These are phyloP conservation scores for Linnemannia elongata DNA, from an alignment of 192 early-diverging fungal genomes.

Conservation along the genomic window DNA sequence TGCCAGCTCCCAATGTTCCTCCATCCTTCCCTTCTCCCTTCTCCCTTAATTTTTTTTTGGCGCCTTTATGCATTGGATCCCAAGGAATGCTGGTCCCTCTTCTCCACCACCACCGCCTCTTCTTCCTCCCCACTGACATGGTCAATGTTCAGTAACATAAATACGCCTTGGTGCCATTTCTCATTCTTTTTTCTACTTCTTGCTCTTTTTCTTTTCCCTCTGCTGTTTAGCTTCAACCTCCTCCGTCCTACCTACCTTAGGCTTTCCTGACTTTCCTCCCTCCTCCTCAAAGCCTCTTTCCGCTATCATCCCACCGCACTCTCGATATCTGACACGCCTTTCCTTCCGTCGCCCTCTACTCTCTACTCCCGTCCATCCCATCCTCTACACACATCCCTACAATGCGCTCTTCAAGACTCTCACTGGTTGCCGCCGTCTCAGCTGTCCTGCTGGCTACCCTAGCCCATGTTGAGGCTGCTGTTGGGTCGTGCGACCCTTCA, in stretches of 20 bases:
- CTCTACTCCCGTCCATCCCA: neutral
- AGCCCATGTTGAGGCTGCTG: constrained; percentile 3
- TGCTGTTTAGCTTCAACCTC: neutral
- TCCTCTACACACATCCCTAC: neutral
- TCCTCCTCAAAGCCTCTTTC: neutral
- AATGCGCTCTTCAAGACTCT: constrained; percentile 32
- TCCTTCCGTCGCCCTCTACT: neutral
- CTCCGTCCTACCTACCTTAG: neutral
- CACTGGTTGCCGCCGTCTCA: constrained; percentile 23
- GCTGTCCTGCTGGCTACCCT: constrained; percentile 22
- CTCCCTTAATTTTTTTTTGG: neutral
- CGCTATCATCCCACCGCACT: neutral
- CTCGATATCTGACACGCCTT: neutral
- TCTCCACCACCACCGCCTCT: neutral
- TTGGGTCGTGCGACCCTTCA: constrained; percentile 57
- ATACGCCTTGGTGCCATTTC: neutral
- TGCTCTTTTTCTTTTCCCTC: neutral
- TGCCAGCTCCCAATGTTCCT: neutral
- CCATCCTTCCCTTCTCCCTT: neutral
- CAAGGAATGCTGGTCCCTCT: neutral
- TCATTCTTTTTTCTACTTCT: constrained; percentile 3
- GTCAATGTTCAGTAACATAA: constrained; percentile 1
- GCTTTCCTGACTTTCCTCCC: neutral
- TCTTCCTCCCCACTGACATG: neutral
- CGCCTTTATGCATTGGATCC: neutral